Conservation (phyloP, 2,329 filamentous ascomycete species). For the Microascus cirrosus region DNA sequence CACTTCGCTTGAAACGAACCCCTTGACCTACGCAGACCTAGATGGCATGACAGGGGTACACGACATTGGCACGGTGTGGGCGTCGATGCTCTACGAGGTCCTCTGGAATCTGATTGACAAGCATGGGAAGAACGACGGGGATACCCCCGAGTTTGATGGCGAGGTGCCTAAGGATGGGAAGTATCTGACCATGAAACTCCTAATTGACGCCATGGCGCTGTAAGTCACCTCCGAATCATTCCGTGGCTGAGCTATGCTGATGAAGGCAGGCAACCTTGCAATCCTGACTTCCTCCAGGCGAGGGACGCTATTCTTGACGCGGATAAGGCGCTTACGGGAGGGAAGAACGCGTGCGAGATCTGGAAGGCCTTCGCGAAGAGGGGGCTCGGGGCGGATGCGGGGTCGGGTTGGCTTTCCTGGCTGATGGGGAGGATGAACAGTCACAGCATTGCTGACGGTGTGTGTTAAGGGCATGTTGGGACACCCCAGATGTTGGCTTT, state of each 20-base stretch:
- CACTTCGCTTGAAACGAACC: slow-evolving; percentile 36
- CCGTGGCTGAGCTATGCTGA: neutral
- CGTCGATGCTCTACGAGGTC: slow-evolving; percentile 41
- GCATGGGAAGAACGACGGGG: slow-evolving; percentile 35
- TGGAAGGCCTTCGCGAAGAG: slow-evolving; percentile 47
- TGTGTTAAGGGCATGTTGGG: neutral
- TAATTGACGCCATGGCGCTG: slow-evolving; percentile 38
- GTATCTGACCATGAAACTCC: slow-evolving; percentile 39
- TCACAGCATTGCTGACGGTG: neutral
- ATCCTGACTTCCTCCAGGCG: slow-evolving; percentile 39
- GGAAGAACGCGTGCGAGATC: slow-evolving; percentile 36
- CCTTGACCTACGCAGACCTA: slow-evolving; percentile 32
- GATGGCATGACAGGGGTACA: slow-evolving; percentile 30
- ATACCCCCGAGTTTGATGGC: slow-evolving; percentile 27
- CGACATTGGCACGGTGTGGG: slow-evolving; percentile 39
- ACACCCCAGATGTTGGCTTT: too few relatives aligned
- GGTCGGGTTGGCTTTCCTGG: slow-evolving; percentile 10
- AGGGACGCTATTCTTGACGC: slow-evolving; percentile 45
- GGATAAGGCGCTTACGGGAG: slow-evolving; percentile 37
- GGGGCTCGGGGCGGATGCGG: slow-evolving; percentile 32
- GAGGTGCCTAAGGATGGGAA: slow-evolving; percentile 41
- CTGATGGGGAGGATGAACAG: neutral
- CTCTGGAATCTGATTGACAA: slow-evolving; percentile 47
- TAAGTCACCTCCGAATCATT: slow-evolving; percentile 9
- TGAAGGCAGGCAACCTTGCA: slow-evolving; percentile 37